Conservation (phyloP, 768 basidiomycete genomes). For the Lactifluus pinguis region DNA sequence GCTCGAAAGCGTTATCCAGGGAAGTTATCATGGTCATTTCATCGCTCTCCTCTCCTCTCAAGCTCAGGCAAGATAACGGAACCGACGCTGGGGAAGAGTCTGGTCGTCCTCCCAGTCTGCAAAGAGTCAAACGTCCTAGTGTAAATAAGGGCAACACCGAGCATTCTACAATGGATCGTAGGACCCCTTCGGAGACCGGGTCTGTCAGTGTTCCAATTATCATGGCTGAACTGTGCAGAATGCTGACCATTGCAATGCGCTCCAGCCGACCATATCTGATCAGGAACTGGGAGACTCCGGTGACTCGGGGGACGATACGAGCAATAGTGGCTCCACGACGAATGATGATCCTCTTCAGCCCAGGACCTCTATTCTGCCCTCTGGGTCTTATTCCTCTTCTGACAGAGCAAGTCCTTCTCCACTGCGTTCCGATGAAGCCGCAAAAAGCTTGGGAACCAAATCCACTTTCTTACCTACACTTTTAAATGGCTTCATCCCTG, state of each 20-base stretch:
- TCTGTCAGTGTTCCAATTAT: conserved; percentile 7
- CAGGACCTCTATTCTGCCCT: background rate
- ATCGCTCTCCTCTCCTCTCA: conserved; percentile 37
- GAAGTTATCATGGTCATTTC: conserved; percentile 46
- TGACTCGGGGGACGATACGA: conserved; percentile 26
- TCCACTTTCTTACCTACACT: conserved; percentile 84
- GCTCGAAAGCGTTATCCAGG: conserved; percentile 63
- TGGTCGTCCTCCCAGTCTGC: background rate
- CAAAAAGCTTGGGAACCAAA: conserved; percentile 24
- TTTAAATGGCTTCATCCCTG: conserved; percentile 74
- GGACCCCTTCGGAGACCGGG: background rate
- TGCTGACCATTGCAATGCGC: too few relatives aligned
- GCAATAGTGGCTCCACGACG: background rate
- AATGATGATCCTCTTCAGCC: background rate
- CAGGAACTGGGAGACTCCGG: conserved; percentile 45
- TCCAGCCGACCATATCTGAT: conserved; percentile 16
- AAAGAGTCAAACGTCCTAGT: background rate
- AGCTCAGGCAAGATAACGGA: conserved; percentile 20
- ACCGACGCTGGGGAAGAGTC: background rate
- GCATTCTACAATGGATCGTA: background rate
- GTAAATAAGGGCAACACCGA: background rate
- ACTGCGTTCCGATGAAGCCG: background rate
- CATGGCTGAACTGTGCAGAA: too few relatives aligned
- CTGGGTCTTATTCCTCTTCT: background rate
- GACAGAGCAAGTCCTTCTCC: background rate